Percentiles rank a stretch among this genome's conserved stretches.
Evolutionary conservation across 768 basidiomycete genomes (phyloP).

Genomic region (Mycena maculata): DNA sequence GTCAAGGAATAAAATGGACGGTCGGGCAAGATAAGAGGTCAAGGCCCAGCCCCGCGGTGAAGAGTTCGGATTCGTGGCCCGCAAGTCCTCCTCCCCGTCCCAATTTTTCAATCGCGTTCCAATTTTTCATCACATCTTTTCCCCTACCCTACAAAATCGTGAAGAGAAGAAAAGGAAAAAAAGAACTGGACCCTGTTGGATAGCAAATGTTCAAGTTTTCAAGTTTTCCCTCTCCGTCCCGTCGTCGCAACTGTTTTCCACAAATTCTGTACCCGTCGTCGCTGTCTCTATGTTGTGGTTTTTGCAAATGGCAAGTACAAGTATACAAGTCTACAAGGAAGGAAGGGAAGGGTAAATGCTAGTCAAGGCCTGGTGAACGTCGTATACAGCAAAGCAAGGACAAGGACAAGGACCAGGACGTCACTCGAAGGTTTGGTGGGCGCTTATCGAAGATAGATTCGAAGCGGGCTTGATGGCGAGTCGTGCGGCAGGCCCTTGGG

Average conservation of each 20-base stretch:
- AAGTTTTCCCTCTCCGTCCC: too few relatives aligned
- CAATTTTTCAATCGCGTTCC: slow-evolving; percentile 62
- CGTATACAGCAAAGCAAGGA: slow-evolving; percentile 16
- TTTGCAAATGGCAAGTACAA: slow-evolving; percentile 59
- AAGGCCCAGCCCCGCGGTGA: slow-evolving; percentile 52
- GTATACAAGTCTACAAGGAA: slow-evolving; percentile 39
- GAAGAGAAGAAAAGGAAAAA: too few relatives aligned
- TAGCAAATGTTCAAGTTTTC: slow-evolving; percentile 70
- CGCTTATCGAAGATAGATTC: slow-evolving; percentile 33
- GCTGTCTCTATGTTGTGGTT: slow-evolving; percentile 55
- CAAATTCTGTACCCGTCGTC: slow-evolving; percentile 65
- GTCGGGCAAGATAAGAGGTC: slow-evolving; percentile 58
- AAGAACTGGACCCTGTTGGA: slow-evolving; percentile 64
- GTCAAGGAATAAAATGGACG: slow-evolving; percentile 45
- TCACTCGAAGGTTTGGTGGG: too few relatives aligned
- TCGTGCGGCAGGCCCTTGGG: neutral
- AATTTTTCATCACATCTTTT: too few relatives aligned
- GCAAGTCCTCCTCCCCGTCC: slow-evolving; percentile 65
- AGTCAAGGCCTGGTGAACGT: slow-evolving; percentile 17
- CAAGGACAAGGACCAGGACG: too few relatives aligned
- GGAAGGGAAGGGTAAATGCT: too few relatives aligned
- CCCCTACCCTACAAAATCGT: slow-evolving; percentile 58
- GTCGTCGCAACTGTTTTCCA: slow-evolving; percentile 64
- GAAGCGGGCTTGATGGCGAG: slow-evolving; percentile 15
- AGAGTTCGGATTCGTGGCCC: slow-evolving; percentile 54